A percentile compares a stretch with the other conserved stretches of the same genome.
These are phyloP conservation scores for Tardiomyces depauwii DNA, from an alignment of 1,139 yeast species.

Conservation along the genomic window DNA sequence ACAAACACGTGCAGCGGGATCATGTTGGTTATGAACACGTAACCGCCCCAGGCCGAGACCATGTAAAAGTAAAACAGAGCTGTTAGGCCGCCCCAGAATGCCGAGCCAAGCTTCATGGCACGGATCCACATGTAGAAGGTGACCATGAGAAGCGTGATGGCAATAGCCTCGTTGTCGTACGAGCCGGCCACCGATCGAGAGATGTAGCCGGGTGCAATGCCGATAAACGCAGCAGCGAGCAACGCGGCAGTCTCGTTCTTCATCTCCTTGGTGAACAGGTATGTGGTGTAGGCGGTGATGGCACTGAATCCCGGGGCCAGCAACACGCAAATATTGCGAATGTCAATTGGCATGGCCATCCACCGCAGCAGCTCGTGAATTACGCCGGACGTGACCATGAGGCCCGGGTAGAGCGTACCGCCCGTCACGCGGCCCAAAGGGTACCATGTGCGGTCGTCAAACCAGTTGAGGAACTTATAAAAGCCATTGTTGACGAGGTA, in stretches of 20 bases:
- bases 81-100: constrained; percentile 71
- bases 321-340: constrained; percentile 89
- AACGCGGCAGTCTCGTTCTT: constrained; percentile 86
- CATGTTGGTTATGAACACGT: constrained; percentile 94
- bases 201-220: constrained; percentile 97
- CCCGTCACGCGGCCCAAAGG: constrained; percentile 99
- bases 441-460: constrained; percentile 98
- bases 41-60: constrained; percentile 99
- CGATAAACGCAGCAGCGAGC: constrained; percentile 88
- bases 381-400: constrained; percentile 93
- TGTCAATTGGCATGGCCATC: constrained; percentile 73
- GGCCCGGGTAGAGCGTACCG: constrained; percentile 95
- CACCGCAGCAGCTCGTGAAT: constrained; percentile 66
- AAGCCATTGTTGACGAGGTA: constrained; percentile 75
- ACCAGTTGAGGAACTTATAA: constrained; percentile 93
- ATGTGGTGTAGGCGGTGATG: constrained; percentile 86
- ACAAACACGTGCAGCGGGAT: constrained; percentile 94
- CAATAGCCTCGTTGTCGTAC: constrained; percentile 98
- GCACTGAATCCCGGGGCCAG: constrained; percentile 97
- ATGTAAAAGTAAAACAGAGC: constrained; percentile 91
- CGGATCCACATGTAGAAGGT: constrained; percentile 96
- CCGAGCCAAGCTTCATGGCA: constrained; percentile 82
- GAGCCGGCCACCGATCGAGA: constrained; percentile 98
- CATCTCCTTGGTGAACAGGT: constrained; percentile 79
- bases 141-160: constrained; percentile 89